Conservation (phyloP, 2,329 filamentous ascomycete genomes). For the Venturiaceae sp. region DNA sequence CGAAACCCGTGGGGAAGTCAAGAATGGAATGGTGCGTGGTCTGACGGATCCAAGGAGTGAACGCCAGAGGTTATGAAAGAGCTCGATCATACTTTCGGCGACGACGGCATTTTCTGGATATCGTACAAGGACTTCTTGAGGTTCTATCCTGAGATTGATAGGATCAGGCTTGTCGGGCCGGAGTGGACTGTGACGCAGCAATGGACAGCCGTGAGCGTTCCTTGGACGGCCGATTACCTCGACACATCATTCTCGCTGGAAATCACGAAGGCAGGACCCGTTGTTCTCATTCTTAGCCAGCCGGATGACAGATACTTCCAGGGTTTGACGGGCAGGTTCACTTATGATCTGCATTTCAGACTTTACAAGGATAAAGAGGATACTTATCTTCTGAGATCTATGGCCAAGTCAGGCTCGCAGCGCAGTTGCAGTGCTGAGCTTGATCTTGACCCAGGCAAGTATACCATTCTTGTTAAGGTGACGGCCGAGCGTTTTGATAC, state of each 20-base stretch:
- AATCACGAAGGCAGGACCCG: conserved; percentile 32
- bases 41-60: conserved; percentile 76
- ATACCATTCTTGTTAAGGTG: conserved; percentile 9
- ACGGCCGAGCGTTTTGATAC: conserved; percentile 4
- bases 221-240: conserved; percentile 44
- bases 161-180: conserved; percentile 40
- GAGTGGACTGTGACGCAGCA: conserved; percentile 45
- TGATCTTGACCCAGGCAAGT: conserved; percentile 7
- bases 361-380: conserved; percentile 6
- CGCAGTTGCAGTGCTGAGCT: conserved; percentile 8
- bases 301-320: conserved; percentile 43
- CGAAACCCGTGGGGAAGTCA: conserved; percentile 65
- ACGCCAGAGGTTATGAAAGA: conserved; percentile 66
- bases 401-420: conserved; percentile 4
- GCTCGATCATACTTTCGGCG: conserved; percentile 62
- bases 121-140: conserved; percentile 39
- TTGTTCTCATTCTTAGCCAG: conserved; percentile 42
- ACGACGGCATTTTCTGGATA: conserved; percentile 56
- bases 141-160: conserved; percentile 41
- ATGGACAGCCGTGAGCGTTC: conserved; percentile 42
- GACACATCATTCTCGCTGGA: conserved; percentile 41
- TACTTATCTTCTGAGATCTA: conserved; percentile 7
- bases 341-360: conserved; percentile 45
- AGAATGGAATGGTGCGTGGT: conserved; percentile 75
- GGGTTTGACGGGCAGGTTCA: conserved; percentile 40